Evolutionary conservation across 805 yeast genomes (phyloP), one percentile per base, ranked within the genome.

Genomic region (Tetrapisispora pingtungensis): DNA sequence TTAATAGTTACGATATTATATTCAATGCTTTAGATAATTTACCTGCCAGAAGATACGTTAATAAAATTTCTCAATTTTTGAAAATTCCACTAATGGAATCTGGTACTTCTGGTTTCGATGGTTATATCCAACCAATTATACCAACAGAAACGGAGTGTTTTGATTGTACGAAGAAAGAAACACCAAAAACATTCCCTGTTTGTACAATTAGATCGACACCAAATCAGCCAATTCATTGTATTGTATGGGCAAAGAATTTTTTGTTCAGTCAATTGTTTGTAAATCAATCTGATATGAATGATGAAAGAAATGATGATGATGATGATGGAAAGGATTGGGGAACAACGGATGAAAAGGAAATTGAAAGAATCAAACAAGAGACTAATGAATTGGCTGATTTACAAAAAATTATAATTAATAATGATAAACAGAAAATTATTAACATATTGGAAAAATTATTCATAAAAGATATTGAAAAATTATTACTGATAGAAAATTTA

Each of bases 151-250:
- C 94, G 2, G 98, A 93, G 66, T 93, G 99, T 64, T 94, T 88
- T 64, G 96, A 88, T 49, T 93, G 99, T 64, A 77, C 80, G 22
- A 77, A 82, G 5, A 87, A 90, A 56, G 93, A 80, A 32, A 80
- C 94, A 0, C 96, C 97, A 6, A 88, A 84, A 57, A 74, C 93
- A 0, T 93, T 79, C 61, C 97, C 99, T 0, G 96, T 93, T 1
- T 93, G 99, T 62, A 93, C 98, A 0, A 93, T 93, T 46, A 72
- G 99, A 50, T 86, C 96, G 6, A 93, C 98, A 0, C 99, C 99
- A 0, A 85, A 96, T 0, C 88, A 84, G 58, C 97, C 97, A 0
- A 81, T 93, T 6, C 99, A 93, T 59, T 88, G 96, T 62, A 81
- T 93, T 22, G 95, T 94, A 1, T 93, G 99, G 99, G 95, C 97